Evolutionary conservation across 345 rosid species (phyloP).

Genomic region (Viola odorata): DNA sequence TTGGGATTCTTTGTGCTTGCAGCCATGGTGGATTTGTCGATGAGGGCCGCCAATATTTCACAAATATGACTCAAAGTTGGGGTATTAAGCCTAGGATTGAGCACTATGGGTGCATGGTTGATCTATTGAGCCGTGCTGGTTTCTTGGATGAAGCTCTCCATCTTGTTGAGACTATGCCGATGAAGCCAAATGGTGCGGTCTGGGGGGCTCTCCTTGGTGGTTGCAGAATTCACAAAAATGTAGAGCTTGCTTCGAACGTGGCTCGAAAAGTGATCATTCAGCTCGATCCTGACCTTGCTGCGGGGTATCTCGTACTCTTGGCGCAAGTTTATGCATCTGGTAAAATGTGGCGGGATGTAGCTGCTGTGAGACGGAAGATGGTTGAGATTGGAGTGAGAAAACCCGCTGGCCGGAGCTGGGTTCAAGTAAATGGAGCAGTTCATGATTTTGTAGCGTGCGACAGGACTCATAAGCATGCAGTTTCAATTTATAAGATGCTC

Average conservation of each 20-base stretch:
- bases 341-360: conserved; percentile 41
- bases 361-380: conserved; percentile 28
- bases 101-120: conserved; percentile 46
- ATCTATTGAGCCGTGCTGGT: conserved; percentile 43
- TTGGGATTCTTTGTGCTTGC: conserved; percentile 40
- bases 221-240: conserved; percentile 37
- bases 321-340: conserved; percentile 36
- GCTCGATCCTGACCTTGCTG: conserved; percentile 29
- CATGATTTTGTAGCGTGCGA: conserved; percentile 26
- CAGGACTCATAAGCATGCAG: conserved; percentile 11
- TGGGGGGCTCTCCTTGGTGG: conserved; percentile 44
- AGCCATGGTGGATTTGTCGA: conserved; percentile 41
- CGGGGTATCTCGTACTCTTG: conserved; percentile 35
- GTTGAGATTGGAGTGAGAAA: conserved; percentile 26
- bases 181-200: conserved; percentile 35
- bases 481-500: conserved; percentile 27
- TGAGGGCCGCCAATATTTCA: conserved; percentile 28
- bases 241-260: conserved; percentile 34
- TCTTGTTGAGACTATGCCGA: conserved; percentile 35
- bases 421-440: conserved; percentile 29
- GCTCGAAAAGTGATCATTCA: conserved; percentile 25
- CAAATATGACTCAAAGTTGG: conserved; percentile 24
- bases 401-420: conserved; percentile 34
- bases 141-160: conserved; percentile 36
- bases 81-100: conserved; percentile 36